A percentile compares a stretch with the other conserved stretches of the same genome.
These are phyloP conservation scores for Mycena capillaripes DNA, from an alignment of 768 basidiomycete genomes.

Conservation along the genomic window DNA sequence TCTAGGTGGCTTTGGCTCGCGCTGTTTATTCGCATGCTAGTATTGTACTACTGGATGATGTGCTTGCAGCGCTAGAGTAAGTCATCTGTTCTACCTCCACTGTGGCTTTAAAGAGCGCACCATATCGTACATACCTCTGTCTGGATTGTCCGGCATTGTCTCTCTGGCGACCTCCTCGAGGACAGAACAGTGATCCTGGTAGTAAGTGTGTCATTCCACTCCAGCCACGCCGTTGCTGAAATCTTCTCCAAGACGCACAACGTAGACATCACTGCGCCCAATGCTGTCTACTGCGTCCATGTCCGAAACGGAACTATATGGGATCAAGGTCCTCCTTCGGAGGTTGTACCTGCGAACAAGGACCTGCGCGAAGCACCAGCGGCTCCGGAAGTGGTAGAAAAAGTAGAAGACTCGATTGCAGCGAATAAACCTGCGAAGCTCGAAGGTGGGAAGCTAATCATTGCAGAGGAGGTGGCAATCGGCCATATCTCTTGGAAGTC, in stretches of 20 bases:
- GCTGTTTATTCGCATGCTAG: conserved; percentile 56
- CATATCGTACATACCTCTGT: neutral
- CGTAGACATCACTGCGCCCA: neutral
- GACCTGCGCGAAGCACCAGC: neutral
- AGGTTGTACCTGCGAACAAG: neutral
- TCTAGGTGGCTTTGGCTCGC: neutral
- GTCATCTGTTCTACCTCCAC: neutral
- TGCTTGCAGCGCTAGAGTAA: conserved; percentile 67
- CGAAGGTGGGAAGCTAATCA: conserved; percentile 3
- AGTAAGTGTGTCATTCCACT: neutral
- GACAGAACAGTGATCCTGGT: neutral
- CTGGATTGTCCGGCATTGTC: neutral
- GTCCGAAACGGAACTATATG: neutral
- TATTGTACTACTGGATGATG: conserved; percentile 80
- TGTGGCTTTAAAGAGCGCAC: neutral
- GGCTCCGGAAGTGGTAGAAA: neutral
- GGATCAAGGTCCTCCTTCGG: neutral
- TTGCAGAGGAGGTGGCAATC: conserved; percentile 5
- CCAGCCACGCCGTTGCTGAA: neutral
- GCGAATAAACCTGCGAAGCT: neutral
- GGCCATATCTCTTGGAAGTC: conserved; percentile 11
- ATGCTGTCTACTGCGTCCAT: neutral
- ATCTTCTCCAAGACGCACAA: neutral
- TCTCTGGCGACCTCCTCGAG: neutral
- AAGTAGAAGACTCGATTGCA: neutral